Percentiles rank a stretch among this genome's conserved stretches.
Conservation (phyloP, 192 early-diverging fungal genomes). For the Linderina pennispora region DNA sequence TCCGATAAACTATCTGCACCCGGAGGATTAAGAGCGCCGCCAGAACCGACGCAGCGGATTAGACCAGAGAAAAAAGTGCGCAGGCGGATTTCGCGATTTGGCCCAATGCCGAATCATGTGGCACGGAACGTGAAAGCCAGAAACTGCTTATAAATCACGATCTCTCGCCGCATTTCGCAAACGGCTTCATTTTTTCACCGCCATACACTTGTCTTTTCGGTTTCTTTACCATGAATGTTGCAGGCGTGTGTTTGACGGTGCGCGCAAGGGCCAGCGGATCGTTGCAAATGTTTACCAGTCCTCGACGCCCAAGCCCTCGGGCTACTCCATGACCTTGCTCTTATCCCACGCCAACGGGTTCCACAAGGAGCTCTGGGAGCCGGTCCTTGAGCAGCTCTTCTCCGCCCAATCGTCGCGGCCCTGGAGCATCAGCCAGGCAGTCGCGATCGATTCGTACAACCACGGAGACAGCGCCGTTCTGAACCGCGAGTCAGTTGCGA, state of each 20-base stretch:
- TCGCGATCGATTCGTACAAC: constrained; percentile 38
- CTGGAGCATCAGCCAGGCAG: constrained; percentile 24
- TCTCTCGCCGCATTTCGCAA: no score
- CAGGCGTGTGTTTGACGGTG: constrained; percentile 13
- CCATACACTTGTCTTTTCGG: not conserved
- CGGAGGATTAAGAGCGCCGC: no score
- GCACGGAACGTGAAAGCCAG: not conserved
- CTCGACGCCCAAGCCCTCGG: constrained; percentile 1
- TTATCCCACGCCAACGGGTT: constrained; percentile 44
- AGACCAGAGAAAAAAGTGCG: no score
- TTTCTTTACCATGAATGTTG: no score
- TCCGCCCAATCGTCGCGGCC: not conserved
- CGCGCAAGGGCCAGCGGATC: constrained; percentile 29
- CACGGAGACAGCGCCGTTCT: constrained; percentile 45
- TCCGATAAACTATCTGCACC: no score
- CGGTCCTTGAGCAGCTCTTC: constrained; percentile 22
- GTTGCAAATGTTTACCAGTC: constrained; percentile 39
- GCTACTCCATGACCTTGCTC: constrained; percentile 19
- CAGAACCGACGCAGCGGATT: no score
- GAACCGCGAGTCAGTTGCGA: constrained; percentile 12
- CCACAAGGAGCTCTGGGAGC: constrained; percentile 49
- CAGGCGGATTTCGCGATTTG: no score
- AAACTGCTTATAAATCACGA: not conserved
- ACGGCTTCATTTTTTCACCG: not conserved
- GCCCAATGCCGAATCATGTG: no score